Evolutionary conservation across 768 basidiomycete species (phyloP).

Genomic region (Suillus tomentosus): DNA sequence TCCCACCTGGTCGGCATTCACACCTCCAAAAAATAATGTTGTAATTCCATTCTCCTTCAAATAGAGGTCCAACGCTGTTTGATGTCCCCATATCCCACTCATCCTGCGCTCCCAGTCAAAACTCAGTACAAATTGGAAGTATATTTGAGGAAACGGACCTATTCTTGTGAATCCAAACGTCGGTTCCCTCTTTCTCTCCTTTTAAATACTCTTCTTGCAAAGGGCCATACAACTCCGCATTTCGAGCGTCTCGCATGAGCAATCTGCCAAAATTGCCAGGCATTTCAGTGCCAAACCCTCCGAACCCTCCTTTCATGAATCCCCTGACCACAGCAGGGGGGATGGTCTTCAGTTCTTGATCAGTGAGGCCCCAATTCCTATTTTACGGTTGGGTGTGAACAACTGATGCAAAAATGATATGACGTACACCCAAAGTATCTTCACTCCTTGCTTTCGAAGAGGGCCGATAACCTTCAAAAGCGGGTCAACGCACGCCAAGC

Average conservation of each 20-base stretch:
- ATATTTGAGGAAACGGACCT: slow-evolving; percentile 37
- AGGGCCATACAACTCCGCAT: slow-evolving; percentile 65
- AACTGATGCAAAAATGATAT: neutral
- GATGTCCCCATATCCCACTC: slow-evolving; percentile 68
- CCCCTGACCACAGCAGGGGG: slow-evolving; percentile 61
- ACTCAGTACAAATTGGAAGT: neutral
- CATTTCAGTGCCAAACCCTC: slow-evolving; percentile 57
- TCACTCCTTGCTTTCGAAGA: slow-evolving; percentile 50
- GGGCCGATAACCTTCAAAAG: slow-evolving; percentile 49
- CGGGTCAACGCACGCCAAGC: slow-evolving; percentile 59
- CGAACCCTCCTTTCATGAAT: slow-evolving; percentile 49
- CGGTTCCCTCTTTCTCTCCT: slow-evolving; percentile 55
- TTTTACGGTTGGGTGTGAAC: neutral
- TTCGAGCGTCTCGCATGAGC: slow-evolving; percentile 58
- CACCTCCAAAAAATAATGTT: slow-evolving; percentile 63
- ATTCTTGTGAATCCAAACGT: slow-evolving; percentile 76
- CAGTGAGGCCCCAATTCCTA: slow-evolving; percentile 75
- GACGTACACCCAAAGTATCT: slow-evolving; percentile 66
- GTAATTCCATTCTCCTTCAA: slow-evolving; percentile 63
- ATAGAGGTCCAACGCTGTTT: slow-evolving; percentile 62
- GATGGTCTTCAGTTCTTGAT: slow-evolving; percentile 60
- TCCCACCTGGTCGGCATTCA: slow-evolving; percentile 65
- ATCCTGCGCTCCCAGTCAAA: slow-evolving; percentile 40
- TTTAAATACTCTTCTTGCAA: slow-evolving; percentile 56
- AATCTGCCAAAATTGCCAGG: slow-evolving; percentile 56